Conservation (phyloP, 176 grass and related monocot genomes). For the Aegilops umbellulata region DNA sequence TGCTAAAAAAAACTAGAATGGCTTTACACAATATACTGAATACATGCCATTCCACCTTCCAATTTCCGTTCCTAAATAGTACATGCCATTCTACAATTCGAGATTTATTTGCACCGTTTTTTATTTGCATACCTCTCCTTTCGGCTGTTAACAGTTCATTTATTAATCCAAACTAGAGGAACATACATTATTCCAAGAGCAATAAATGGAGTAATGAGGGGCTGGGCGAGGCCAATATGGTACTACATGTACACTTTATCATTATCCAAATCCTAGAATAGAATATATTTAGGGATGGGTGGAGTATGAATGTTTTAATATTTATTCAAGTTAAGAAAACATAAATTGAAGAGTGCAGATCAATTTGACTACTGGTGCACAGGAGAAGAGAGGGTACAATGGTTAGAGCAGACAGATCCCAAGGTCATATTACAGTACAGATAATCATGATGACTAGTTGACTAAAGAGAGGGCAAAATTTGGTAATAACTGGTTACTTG, state of each 20-base stretch:
- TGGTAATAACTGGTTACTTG: slow-evolving; percentile 1
- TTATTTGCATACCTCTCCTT: not conserved
- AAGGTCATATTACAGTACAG: not conserved
- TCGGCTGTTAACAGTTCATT: not conserved
- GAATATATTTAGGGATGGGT: not conserved
- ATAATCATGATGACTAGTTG: not conserved
- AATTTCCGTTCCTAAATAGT: not conserved
- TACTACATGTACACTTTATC: not conserved
- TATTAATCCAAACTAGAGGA: not conserved
- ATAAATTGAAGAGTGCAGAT: not conserved
- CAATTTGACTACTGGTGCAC: not conserved
- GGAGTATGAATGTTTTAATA: not conserved
- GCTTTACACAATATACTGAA: not conserved
- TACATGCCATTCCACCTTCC: not conserved
- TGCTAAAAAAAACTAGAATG: not conserved
- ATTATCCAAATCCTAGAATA: not conserved
- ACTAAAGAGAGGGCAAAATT: not conserved
- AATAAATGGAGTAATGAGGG: not conserved
- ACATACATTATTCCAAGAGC: not conserved
- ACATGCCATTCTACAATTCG: not conserved
- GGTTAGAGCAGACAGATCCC: not conserved
- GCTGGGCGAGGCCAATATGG: not conserved
- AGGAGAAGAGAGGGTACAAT: not conserved
- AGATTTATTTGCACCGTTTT: not conserved
- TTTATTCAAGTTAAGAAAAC: not conserved